A percentile compares a stretch with the other conserved stretches of the same genome.
Evolutionary conservation across 805 yeast genomes (phyloP).

Genomic region (Candida michaelii): DNA sequence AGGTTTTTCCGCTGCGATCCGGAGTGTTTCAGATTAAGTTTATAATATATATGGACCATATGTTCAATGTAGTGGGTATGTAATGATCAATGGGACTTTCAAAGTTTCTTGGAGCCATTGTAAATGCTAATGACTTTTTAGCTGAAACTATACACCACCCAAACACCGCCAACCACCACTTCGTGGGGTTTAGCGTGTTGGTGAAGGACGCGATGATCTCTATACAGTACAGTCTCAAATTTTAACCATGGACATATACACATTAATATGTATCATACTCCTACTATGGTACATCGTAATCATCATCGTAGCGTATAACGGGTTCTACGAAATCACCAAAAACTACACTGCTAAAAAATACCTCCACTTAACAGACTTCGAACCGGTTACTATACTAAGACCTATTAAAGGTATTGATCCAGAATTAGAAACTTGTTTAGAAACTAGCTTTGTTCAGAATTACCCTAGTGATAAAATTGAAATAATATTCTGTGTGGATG

Average conservation of each 20-base stretch:
- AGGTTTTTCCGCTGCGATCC: too few relatives aligned
- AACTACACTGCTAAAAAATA: constrained; percentile 25
- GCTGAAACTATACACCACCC: too few relatives aligned
- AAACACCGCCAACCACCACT: too few relatives aligned
- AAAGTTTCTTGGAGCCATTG: too few relatives aligned
- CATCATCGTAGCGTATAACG: constrained; percentile 35
- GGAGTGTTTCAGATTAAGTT: too few relatives aligned
- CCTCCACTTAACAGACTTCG: constrained; percentile 12
- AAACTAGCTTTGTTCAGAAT: constrained; percentile 64
- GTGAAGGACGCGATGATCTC: too few relatives aligned
- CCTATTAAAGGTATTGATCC: constrained; percentile 87
- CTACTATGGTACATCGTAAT: constrained; percentile 41
- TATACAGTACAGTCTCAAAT: constrained; percentile 1
- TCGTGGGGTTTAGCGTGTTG: too few relatives aligned
- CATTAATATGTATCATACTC: constrained; percentile 7
- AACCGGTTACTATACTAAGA: constrained; percentile 68
- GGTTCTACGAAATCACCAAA: constrained; percentile 37
- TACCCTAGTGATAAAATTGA: constrained; percentile 64
- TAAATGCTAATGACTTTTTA: too few relatives aligned
- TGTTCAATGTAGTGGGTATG: too few relatives aligned
- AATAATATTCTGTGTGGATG: constrained; percentile 74
- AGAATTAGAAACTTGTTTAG: constrained; percentile 65
- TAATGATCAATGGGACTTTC: too few relatives aligned
- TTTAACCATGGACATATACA: constrained; percentile 4
- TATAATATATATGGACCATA: too few relatives aligned